Conservation (phyloP, 2,329 filamentous ascomycete species). For the Trichoderma breve region DNA sequence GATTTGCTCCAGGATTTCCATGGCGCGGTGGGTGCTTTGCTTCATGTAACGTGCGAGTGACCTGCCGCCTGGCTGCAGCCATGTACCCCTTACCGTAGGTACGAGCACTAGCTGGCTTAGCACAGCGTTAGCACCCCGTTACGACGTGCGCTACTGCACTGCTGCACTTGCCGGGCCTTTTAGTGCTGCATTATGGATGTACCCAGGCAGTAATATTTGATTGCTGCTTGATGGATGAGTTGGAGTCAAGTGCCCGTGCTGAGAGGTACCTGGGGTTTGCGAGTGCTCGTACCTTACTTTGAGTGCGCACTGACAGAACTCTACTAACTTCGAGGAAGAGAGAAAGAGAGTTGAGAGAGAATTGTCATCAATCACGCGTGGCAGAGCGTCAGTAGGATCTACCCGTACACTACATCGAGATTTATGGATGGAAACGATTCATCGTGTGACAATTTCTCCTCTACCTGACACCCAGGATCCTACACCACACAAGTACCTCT, state of each 20-base stretch:
- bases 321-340: background rate
- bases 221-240: background rate
- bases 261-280: background rate
- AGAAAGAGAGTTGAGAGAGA: too few relatives aligned
- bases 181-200: background rate
- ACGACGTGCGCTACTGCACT: slow-evolving; percentile 1
- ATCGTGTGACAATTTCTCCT: background rate
- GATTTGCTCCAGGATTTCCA: background rate
- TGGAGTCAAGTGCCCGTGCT: background rate
- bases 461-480: background rate
- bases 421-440: background rate
- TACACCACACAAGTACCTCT: background rate
- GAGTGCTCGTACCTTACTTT: background rate
- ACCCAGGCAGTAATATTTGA: background rate
- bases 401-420: too few relatives aligned
- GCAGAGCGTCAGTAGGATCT: background rate
- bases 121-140: background rate
- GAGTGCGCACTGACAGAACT: background rate
- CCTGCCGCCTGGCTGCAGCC: slow-evolving; percentile 5
- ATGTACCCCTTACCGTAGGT: slow-evolving; percentile 8
- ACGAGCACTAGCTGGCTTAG: background rate
- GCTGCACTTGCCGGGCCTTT: background rate
- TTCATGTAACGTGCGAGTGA: slow-evolving; percentile 8
- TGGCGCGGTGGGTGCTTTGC: background rate
- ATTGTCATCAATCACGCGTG: background rate